These are phyloP conservation scores for Phytophthora pseudosyringae DNA, from an alignment of 352 stramenopile genomes.

Conservation along the genomic window DNA sequence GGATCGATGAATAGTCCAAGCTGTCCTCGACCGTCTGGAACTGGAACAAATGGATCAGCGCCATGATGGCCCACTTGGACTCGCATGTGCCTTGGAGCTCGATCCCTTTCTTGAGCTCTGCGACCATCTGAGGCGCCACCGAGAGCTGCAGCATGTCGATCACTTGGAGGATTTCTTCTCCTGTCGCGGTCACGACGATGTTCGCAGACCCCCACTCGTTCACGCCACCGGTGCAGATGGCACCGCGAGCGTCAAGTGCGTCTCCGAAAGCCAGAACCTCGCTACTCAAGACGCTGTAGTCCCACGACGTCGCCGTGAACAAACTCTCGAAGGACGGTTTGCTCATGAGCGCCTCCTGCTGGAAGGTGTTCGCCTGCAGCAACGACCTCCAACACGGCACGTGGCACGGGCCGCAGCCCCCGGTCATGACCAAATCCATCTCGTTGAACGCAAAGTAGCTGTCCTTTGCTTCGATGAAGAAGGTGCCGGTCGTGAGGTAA, in stretches of 20 bases:
- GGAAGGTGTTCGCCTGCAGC: conserved; percentile 5
- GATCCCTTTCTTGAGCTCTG: conserved; percentile 13
- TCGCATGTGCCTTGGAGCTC: conserved; percentile 6
- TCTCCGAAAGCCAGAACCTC: conserved; percentile 17
- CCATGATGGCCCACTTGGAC: conserved; percentile 22
- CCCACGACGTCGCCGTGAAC: conserved; percentile 10
- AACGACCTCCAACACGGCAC: conserved; percentile 7
- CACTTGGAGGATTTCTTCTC: conserved; percentile 15
- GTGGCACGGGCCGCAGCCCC: conserved; percentile 2
- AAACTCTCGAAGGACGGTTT: conserved; percentile 29
- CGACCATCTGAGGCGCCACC: conserved; percentile 12
- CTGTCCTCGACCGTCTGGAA: conserved; percentile 30
- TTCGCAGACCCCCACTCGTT: conserved; percentile 29
- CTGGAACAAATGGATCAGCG: conserved; percentile 20
- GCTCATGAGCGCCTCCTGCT: conserved; percentile 18
- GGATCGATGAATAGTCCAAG: conserved; percentile 26
- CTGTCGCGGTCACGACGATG: conserved; percentile 7
- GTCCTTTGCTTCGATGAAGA: conserved; percentile 28
- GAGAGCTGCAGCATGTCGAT: conserved; percentile 16
- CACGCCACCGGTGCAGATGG: conserved; percentile 26
- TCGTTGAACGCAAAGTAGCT: conserved; percentile 33
- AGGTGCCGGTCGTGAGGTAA: conserved; percentile 15
- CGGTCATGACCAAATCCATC: conserved; percentile 18
- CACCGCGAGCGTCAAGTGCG: conserved; percentile 8
- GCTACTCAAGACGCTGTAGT: conserved; percentile 10